Evolutionary conservation across 179 eudicot species (phyloP), one percentile per base, ranked within the genome.

Genomic region (Nepenthes alata): DNA sequence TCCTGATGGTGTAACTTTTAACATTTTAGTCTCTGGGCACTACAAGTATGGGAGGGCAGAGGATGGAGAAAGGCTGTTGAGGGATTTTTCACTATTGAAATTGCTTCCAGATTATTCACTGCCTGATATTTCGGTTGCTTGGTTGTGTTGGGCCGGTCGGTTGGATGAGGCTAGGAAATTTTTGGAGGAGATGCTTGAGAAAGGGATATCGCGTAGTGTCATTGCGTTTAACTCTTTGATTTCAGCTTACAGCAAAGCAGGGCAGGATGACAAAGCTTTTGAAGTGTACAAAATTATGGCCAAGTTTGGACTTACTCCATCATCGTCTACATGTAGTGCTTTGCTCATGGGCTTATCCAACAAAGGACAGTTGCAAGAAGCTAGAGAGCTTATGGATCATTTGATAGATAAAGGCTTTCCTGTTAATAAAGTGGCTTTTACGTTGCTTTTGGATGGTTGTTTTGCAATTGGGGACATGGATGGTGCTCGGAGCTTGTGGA

Each of bases 1-100:
- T 69, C 89, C 89, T 52, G 98, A 93, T 82, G 72, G 75, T 57
- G 71, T 89, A 55, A 89, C 98, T 52, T 87, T 81, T 57, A 93
- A 93, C 70, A 85, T 78, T 60, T 78, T 93, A 70, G 85, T 84
- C 39, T 78, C 72, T 16, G 97, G 94, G 13, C 79, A 77, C 73
- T 81, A 75, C 53, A 93, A 81, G 67, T 93, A 83, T 66, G 95
- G 93, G 25, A 80, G 68, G 61, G 74, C 74, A 75, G 87, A 78
- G 70, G 83, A 84, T 60, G 89, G 75, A 25, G 78, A 83, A 41
- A 54, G 69, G 59, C 74, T 87, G 52, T 62, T 87, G 50, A 67
- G 74, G 67, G 85, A 82, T 47, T 79, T 87, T 63, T 83, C 88
- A 7, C 39, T 57, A 47, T 74, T 79, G 8, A 67, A 65, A 14